Evolutionary conservation across 805 yeast species (phyloP).

Genomic region (Zygosaccharomyces gambellarensis): DNA sequence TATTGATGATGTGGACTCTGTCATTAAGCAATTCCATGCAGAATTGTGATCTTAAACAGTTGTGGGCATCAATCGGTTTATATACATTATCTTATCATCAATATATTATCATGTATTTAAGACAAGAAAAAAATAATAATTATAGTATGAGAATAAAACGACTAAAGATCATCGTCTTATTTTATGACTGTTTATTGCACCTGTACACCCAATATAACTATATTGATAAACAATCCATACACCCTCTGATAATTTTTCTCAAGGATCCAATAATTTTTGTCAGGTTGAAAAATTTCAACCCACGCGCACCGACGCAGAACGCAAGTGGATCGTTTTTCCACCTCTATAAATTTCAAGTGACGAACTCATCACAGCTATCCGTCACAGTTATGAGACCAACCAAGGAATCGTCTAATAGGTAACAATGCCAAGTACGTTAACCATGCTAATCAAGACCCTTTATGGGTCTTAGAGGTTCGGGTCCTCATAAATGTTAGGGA

Average conservation of each 20-base stretch:
- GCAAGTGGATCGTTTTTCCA: not conserved
- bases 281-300: not conserved
- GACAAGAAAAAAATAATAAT: not conserved
- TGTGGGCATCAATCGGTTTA: conserved; percentile 1
- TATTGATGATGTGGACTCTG: conserved; percentile 95
- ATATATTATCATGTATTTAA: not conserved
- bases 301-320: not conserved
- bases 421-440: conserved; percentile 61
- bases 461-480: conserved; percentile 54
- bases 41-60: conserved; percentile 31
- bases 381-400: not conserved
- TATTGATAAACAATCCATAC: conserved; percentile 4
- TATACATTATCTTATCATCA: not conserved
- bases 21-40: conserved; percentile 88
- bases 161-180: not conserved
- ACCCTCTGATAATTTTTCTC: not conserved
- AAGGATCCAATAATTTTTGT: not conserved
- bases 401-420: conserved; percentile 28
- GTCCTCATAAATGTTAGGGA: conserved; percentile 47
- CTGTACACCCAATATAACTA: not conserved
- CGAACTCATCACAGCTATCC: not conserved
- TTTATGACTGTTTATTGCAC: conserved; percentile 7
- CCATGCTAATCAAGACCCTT: not conserved
- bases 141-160: too few relatives aligned
- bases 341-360: conserved; percentile 1